phyloP scores from a whole-genome alignment of 345 rosid genomes.

The Trapa incisa region DNA sequence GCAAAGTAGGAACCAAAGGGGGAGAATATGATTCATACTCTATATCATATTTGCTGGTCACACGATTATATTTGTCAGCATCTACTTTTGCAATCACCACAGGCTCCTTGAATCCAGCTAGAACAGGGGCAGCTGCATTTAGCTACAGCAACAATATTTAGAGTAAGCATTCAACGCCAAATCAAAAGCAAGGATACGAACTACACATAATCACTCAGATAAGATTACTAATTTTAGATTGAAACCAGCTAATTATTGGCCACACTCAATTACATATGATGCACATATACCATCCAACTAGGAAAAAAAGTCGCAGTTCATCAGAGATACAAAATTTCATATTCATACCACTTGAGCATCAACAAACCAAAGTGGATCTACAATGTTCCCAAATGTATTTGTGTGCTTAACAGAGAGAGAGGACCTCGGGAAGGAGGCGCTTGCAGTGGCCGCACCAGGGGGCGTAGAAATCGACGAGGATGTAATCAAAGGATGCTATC shows the following conservation, averaged over 20 bases:
- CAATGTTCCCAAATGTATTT: too few species aligned
- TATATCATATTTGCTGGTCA: conserved; percentile 61
- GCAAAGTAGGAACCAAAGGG: background rate
- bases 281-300: too few species aligned
- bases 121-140: conserved; percentile 74
- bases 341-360: background rate
- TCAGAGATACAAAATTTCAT: background rate
- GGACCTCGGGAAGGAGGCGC: conserved; percentile 82
- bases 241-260: background rate
- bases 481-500: conserved; percentile 54
- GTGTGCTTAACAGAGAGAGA: background rate
- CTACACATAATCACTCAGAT: background rate
- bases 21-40: conserved; percentile 47
- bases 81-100: conserved; percentile 69
- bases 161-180: background rate
- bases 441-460: conserved; percentile 99
- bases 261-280: background rate
- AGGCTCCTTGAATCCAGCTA: conserved; percentile 61
- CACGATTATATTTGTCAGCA: conserved; percentile 64
- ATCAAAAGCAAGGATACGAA: background rate
- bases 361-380: background rate
- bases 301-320: background rate
- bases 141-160: conserved; percentile 30
- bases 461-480: conserved; percentile 85
- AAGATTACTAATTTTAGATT: background rate